A percentile compares a stretch with the other conserved stretches of the same genome.
These are phyloP conservation scores for Chenopodium berlandieri DNA, from an alignment of 148 eudicot species.

Conservation along the genomic window DNA sequence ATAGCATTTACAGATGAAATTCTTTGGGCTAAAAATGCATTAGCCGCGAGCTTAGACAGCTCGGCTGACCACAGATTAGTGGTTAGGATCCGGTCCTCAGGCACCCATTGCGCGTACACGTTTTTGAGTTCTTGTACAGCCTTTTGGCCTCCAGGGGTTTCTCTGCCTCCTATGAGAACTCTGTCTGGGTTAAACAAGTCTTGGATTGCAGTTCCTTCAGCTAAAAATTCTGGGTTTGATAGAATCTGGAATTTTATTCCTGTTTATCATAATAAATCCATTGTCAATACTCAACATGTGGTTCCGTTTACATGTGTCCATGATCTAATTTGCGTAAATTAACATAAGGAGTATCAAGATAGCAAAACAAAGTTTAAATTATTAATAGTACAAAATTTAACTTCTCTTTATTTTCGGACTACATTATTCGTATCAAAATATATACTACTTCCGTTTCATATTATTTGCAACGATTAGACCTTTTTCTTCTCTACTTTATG, in stretches of 20 bases:
- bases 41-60: conserved; percentile 69
- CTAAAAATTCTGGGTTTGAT: conserved; percentile 65
- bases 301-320: not conserved
- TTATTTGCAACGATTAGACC: too few relatives aligned
- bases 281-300: not conserved
- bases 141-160: conserved; percentile 49
- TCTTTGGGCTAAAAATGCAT: conserved; percentile 67
- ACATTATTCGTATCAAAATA: too few relatives aligned
- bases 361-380: too few relatives aligned
- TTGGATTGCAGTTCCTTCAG: conserved; percentile 62
- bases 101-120: conserved; percentile 68
- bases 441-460: too few relatives aligned
- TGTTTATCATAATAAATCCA: conserved; percentile 7
- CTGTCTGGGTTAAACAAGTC: conserved; percentile 59
- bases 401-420: too few relatives aligned
- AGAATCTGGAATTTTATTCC: conserved; percentile 63
- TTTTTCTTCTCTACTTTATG: too few relatives aligned
- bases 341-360: too few relatives aligned
- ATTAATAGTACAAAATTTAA: too few relatives aligned
- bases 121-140: conserved; percentile 49
- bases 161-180: conserved; percentile 67
- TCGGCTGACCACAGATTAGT: conserved; percentile 70
- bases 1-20: conserved; percentile 67
- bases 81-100: conserved; percentile 52
- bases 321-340: too few relatives aligned